A percentile compares a stretch with the other conserved stretches of the same genome.
phyloP scores from a whole-genome alignment of 208 protist genomes.

The Polymyxa betae region DNA sequence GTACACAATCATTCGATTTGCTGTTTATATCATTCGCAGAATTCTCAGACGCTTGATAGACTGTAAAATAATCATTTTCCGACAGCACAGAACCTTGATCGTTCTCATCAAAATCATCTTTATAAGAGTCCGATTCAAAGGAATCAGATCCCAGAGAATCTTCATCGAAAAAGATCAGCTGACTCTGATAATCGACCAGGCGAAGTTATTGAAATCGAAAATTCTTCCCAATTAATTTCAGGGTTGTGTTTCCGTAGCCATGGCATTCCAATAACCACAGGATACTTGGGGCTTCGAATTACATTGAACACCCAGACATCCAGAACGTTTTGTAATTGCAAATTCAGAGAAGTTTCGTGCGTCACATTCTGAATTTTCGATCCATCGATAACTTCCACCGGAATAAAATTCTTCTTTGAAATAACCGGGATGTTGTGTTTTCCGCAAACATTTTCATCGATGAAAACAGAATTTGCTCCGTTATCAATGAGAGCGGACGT shows the following conservation, averaged over 20 bases:
- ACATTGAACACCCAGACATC: not conserved
- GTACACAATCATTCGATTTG: too few species aligned
- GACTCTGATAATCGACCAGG: too few species aligned
- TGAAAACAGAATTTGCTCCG: not conserved
- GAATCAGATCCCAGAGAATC: not conserved
- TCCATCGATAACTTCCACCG: not conserved
- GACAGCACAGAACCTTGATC: not conserved
- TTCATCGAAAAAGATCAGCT: not conserved
- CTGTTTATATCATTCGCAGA: too few species aligned
- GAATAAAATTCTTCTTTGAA: not conserved
- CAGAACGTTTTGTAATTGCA: not conserved
- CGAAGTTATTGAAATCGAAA: not conserved
- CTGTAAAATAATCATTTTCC: too few species aligned
- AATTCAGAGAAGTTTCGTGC: not conserved
- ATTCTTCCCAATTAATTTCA: not conserved
- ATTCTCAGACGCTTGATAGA: too few species aligned
- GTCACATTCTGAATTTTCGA: not conserved
- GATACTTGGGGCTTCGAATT: not conserved
- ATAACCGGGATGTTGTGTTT: not conserved
- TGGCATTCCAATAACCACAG: not conserved
- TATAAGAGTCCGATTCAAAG: not conserved
- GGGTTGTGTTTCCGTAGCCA: not conserved
- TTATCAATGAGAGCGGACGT: not conserved
- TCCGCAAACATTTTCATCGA: not conserved
- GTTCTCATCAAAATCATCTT: not conserved